A percentile compares a stretch with the other conserved stretches of the same genome.
These are phyloP conservation scores for Lachnellula cervina DNA, from an alignment of 2,329 filamentous ascomycete species.

Conservation along the genomic window DNA sequence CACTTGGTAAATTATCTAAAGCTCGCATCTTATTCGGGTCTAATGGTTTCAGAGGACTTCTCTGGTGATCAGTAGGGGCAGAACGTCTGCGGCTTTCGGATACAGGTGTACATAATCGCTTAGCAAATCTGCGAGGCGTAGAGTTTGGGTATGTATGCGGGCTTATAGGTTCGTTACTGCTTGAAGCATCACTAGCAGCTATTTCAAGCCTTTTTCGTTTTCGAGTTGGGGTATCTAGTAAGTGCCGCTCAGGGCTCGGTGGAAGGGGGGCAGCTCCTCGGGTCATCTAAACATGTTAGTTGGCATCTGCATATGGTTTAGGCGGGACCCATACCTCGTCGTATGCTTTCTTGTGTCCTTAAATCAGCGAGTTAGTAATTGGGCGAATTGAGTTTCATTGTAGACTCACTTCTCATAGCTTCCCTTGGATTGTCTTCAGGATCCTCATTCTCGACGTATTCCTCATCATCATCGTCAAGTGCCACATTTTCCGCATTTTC, in stretches of 20 bases:
- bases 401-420: neutral
- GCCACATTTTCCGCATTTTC: neutral
- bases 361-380: neutral
- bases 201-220: slow-evolving; percentile 11
- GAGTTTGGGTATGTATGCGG: slow-evolving; percentile 8
- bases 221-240: slow-evolving; percentile 2
- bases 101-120: slow-evolving; percentile 2
- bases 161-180: slow-evolving; percentile 9
- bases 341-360: slow-evolving; percentile 9
- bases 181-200: slow-evolving; percentile 10
- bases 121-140: slow-evolving; percentile 4
- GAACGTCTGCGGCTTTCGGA: slow-evolving; percentile 5
- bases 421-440: neutral
- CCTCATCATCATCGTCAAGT: neutral
- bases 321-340: neutral
- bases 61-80: neutral
- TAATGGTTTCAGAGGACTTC: neutral
- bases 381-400: neutral
- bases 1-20: neutral
- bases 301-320: neutral
- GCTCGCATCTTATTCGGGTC: neutral
- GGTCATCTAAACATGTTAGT: slow-evolving; percentile 4
- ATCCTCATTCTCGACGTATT: neutral
- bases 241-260: neutral
- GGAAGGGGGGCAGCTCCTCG: slow-evolving; percentile 5